Conservation (phyloP, 352 stramenopile genomes). For the Phytophthora megakarya region DNA sequence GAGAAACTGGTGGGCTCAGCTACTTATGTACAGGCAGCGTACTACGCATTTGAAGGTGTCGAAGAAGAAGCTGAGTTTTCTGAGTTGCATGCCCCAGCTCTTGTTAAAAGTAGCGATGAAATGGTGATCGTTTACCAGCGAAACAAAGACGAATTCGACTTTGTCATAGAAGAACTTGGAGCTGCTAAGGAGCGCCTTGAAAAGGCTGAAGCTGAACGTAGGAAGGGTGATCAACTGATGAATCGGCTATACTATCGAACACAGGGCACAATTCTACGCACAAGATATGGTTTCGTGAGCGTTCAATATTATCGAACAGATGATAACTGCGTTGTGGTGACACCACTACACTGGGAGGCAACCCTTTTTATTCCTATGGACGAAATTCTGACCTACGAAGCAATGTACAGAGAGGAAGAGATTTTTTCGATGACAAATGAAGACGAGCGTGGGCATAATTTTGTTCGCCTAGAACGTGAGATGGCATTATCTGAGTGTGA, state of each 20-base stretch:
- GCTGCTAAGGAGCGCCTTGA: constrained; percentile 25
- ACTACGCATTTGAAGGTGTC: constrained; percentile 64
- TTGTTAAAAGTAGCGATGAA: constrained; percentile 61
- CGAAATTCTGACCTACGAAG: constrained; percentile 53
- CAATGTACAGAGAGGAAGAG: constrained; percentile 54
- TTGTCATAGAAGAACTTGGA: constrained; percentile 26
- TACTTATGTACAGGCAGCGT: constrained; percentile 33
- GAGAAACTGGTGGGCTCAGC: neutral
- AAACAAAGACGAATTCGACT: constrained; percentile 33
- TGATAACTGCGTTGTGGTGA: constrained; percentile 57
- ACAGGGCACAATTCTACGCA: constrained; percentile 44
- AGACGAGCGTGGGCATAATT: constrained; percentile 31
- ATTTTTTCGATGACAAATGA: constrained; percentile 49
- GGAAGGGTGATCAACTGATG: constrained; percentile 33
- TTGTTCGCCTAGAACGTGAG: constrained; percentile 28
- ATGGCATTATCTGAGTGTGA: constrained; percentile 31
- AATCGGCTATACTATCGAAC: constrained; percentile 50
- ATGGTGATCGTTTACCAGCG: constrained; percentile 57
- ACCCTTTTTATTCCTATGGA: constrained; percentile 56
- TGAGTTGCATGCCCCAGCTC: constrained; percentile 64
- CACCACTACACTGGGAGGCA: constrained; percentile 48
- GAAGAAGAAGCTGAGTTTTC: constrained; percentile 82
- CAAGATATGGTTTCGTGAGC: constrained; percentile 52
- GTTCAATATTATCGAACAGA: constrained; percentile 57
- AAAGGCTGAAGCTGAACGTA: constrained; percentile 17